Evolutionary conservation across 1,284 basidiomycete species (phyloP).

Genomic region (Marasmius fiardii): DNA sequence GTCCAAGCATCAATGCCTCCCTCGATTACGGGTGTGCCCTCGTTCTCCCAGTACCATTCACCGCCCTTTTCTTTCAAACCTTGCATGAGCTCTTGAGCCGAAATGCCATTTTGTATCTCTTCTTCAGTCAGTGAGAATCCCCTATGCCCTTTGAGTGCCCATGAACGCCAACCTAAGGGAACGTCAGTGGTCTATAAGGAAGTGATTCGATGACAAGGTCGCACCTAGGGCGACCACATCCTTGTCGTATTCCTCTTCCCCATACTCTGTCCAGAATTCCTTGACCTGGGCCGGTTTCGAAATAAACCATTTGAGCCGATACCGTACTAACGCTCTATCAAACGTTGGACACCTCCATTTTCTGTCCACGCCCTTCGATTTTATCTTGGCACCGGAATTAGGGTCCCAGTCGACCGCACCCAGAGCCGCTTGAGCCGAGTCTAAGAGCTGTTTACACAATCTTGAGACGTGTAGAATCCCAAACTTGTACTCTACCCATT

Average conservation of each 20-base stretch:
- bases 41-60: slow-evolving; percentile 12
- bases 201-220: slow-evolving; percentile 11
- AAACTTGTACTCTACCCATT: slow-evolving; percentile 37
- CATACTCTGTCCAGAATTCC: slow-evolving; percentile 36
- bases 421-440: slow-evolving; percentile 25
- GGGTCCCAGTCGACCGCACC: neutral
- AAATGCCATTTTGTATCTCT: slow-evolving; percentile 30
- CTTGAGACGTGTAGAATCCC: slow-evolving; percentile 38
- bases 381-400: neutral
- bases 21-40: neutral
- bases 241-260: slow-evolving; percentile 36
- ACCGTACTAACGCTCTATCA: slow-evolving; percentile 36
- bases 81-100: slow-evolving; percentile 25
- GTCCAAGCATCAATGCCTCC: slow-evolving; percentile 9
- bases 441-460: slow-evolving; percentile 30
- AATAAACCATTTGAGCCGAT: slow-evolving; percentile 38
- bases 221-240: slow-evolving; percentile 36
- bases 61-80: slow-evolving; percentile 21
- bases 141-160: slow-evolving; percentile 36
- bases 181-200: slow-evolving; percentile 1
- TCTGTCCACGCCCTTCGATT: slow-evolving; percentile 22
- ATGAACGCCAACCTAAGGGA: slow-evolving; percentile 31
- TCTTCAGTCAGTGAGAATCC: slow-evolving; percentile 36
- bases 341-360: slow-evolving; percentile 35
- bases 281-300: slow-evolving; percentile 32